Base-by-base conservation (phyloP, 2,329 filamentous ascomycete genomes). In the Alternaria infectoria region DNA sequence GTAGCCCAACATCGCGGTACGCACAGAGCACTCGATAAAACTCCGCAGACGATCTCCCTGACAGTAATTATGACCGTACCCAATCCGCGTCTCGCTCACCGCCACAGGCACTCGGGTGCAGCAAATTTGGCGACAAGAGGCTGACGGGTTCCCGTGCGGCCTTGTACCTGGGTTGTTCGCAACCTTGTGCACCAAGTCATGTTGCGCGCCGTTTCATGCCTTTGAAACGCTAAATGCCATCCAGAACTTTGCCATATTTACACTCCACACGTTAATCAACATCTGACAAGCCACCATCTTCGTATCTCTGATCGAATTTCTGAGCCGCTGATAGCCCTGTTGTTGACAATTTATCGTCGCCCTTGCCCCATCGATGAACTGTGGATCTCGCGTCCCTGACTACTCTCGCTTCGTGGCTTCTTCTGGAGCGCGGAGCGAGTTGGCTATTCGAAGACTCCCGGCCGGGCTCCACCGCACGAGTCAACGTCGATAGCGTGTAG, bases 31-130 rank as follows among this genome's bases (percentile, higher is more conserved):
- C 57, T 61, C 57, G 61, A 59, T 64, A 65, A 63, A 64, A 51
- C 65, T 67, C 69, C 67, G 61, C 59, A 57, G 59, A 65, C 69
- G 65, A 72, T 72, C 69, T 73, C 61, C 70, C 61, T 55, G 54
- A 56, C 68, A 62, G 70, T 70, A 66, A 57, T 66, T 61, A 61
- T 67, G 57, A 58, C 65, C 60, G 57, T 67, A 62, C 64, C 64
- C 36, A 68, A 71, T 64, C 60, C 61, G 59, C 61, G 46, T 60
- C 59, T 47, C 59, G 46, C 64, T 71, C 69, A 72, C 69, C 69
- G 69, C 69, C 69, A 69, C 65, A 69, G 62, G 50, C 28, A 54
- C 40, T 36, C 49, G 55, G 55, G 44, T 50, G 55, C 60, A 40
- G 32, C 32, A 54, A 62, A 59, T 59, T 52, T 54, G 49, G 46